Evolutionary conservation across 1,284 basidiomycete genomes (phyloP).

Genomic region (Boletus sp.): DNA sequence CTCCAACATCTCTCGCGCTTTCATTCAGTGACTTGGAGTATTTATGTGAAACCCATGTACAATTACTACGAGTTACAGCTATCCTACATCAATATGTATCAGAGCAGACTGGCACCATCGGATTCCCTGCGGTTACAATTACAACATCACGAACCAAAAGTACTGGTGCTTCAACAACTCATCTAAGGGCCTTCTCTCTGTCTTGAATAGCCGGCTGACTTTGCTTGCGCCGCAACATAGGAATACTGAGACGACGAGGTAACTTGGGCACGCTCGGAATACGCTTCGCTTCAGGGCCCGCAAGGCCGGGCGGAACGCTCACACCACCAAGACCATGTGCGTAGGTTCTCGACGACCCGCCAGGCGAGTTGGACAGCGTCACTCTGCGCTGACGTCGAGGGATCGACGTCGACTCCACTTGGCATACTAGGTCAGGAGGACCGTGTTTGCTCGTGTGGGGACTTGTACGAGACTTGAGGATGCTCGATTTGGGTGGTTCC

Average conservation of each 20-base stretch:
- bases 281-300: conserved; percentile 12
- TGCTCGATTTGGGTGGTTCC: conserved; percentile 11
- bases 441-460: conserved; percentile 5
- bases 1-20: no score
- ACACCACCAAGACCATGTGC: neutral
- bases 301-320: neutral
- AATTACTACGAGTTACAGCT: no score
- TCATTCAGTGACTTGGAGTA: no score
- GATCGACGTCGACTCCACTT: neutral
- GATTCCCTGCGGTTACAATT: no score
- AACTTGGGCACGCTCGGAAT: conserved; percentile 25
- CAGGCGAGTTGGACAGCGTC: conserved; percentile 22
- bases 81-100: neutral
- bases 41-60: no score
- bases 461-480: conserved; percentile 19
- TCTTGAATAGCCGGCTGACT: conserved; percentile 10
- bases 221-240: conserved; percentile 30
- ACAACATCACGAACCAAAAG: neutral
- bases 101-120: neutral
- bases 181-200: conserved; percentile 4
- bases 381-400: conserved; percentile 20
- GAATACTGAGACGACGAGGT: conserved; percentile 30
- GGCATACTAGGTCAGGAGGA: neutral
- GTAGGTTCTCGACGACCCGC: neutral
- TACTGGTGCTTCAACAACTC: neutral